Conservation (phyloP, 163 green algal species). For the Chlorella variabilis region DNA sequence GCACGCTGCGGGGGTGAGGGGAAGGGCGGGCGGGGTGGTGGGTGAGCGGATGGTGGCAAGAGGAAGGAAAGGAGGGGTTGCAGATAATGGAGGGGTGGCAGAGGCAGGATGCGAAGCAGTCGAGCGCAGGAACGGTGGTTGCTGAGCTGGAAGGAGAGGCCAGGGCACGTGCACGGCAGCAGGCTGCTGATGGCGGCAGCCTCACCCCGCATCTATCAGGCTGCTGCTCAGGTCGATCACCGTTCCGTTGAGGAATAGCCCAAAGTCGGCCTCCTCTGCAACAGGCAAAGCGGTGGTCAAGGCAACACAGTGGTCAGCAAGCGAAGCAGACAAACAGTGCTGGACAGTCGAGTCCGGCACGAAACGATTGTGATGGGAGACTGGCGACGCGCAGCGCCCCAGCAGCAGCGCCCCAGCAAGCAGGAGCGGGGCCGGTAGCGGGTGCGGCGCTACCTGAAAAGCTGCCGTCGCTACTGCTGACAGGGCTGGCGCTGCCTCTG, state of each 20-base stretch:
- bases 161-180: too few relatives aligned
- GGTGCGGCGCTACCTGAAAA: slow-evolving; percentile 23
- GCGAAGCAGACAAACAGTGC: too few relatives aligned
- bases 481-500: not conserved
- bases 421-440: not conserved
- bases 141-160: too few relatives aligned
- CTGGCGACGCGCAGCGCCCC: too few relatives aligned
- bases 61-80: too few relatives aligned
- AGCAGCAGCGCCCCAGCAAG: not conserved
- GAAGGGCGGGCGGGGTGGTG: not conserved
- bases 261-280: not conserved
- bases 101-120: too few relatives aligned
- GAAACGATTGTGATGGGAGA: too few relatives aligned
- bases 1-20: not conserved
- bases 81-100: too few relatives aligned
- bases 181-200: too few relatives aligned
- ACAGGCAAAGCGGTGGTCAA: not conserved
- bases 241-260: slow-evolving; percentile 2
- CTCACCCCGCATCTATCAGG: slow-evolving; percentile 13
- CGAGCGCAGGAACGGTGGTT: too few relatives aligned
- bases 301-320: not conserved
- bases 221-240: slow-evolving; percentile 29
- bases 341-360: not conserved
- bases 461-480: not conserved
- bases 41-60: too few relatives aligned